Base-by-base conservation (phyloP, 768 basidiomycete genomes). In the Lactarius sanguifluus region DNA sequence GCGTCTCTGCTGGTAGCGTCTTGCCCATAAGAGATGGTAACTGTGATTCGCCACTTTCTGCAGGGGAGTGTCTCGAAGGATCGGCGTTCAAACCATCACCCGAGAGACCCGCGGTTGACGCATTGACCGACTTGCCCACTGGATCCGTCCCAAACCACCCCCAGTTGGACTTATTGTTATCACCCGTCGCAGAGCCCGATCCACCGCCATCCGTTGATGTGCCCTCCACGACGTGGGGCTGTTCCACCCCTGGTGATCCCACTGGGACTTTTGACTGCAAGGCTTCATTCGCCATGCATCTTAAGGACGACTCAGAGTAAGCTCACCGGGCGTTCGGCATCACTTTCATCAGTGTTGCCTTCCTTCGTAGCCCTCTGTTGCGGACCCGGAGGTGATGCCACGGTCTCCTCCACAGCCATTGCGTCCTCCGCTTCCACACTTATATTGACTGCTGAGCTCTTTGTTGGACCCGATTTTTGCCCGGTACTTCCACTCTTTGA, bases 71-170 rank as follows among this genome's bases (percentile, higher is more conserved):
- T 38, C 20, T 9, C 10, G 16, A 23, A 23, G 18, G 30, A 43
- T 55, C 41, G 23, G 32, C 34, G 20, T 6, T 54, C 13, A 16
- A 9, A 28, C n/a, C 4, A 20, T 45, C 61, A 1, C 41, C 41
- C 32, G 62, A 16, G 32, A 62, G 59, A 45, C 62, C 64, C n/a
- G 43, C 30, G 3, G 60, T 34, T 12, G 67, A 69, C 23, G 36
- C 67, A 52, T 58, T 59, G 38, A 9, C 23, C 28, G 62, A 59
- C 30, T 32, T 63, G 32, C 32, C 32, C 8, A 34, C 32, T 34
- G 32, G 32, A 23, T 38, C 1, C 30, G 36, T 30, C 36, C 36
- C 2, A 13, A 38, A 38, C 36, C 36, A 38, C 36, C 36, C 36
- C 36, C 10, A 15, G 38, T 40, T 40, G 10, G 38, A 15, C 38